Conservation (phyloP, 2,329 filamentous ascomycete genomes). For the Rhynchosporium graminicola region DNA sequence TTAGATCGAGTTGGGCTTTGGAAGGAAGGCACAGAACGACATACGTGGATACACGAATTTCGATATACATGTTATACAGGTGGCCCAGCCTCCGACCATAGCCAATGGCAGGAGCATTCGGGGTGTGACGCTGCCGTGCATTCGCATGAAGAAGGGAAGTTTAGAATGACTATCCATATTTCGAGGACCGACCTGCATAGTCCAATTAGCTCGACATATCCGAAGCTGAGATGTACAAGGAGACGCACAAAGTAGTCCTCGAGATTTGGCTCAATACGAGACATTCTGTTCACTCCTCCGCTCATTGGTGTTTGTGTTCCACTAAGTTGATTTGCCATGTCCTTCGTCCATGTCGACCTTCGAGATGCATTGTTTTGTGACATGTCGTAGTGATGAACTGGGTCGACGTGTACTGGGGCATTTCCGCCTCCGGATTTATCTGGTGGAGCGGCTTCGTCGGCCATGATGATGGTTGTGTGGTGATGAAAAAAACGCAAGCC, state of each 20-base stretch:
- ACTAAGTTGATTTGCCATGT: constrained; percentile 12
- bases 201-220: not conserved
- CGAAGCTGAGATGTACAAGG: constrained; percentile 6
- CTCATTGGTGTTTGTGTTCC: constrained; percentile 31
- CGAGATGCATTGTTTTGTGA: constrained; percentile 9
- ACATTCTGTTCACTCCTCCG: constrained; percentile 9
- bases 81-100: constrained; percentile 65
- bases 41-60: constrained; percentile 23
- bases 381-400: constrained; percentile 17
- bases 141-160: constrained; percentile 72
- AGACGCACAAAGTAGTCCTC: constrained; percentile 36
- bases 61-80: constrained; percentile 60
- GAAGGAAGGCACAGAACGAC: constrained; percentile 23
- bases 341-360: constrained; percentile 28
- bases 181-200: constrained; percentile 54
- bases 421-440: constrained; percentile 10
- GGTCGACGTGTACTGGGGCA: constrained; percentile 16
- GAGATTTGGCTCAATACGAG: constrained; percentile 12
- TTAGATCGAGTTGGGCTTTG: not conserved
- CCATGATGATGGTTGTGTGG: constrained; percentile 19
- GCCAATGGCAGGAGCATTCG: constrained; percentile 71
- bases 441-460: constrained; percentile 24
- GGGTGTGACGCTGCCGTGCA: constrained; percentile 74
- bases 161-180: constrained; percentile 74
- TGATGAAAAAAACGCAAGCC: constrained; percentile 7